Percentiles rank a stretch among this genome's conserved stretches.
Evolutionary conservation across 106 monocot genomes (phyloP).

Genomic region (Ottelia alismoides): DNA sequence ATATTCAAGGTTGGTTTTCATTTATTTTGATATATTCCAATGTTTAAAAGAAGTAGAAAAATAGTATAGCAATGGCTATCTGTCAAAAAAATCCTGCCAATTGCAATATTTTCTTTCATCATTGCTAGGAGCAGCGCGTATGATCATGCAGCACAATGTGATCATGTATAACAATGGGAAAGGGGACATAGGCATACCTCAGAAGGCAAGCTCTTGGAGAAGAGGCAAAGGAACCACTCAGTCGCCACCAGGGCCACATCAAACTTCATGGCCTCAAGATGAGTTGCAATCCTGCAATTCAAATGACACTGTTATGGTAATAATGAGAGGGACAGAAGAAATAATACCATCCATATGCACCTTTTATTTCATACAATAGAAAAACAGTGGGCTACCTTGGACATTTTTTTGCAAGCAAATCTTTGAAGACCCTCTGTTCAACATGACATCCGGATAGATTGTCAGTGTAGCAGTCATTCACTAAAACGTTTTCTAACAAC

Average conservation of each 20-base stretch:
- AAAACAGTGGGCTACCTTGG: no score
- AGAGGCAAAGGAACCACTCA: constrained; percentile 97
- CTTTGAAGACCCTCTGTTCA: constrained; percentile 94
- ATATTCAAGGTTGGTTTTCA: no score
- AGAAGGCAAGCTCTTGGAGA: constrained; percentile 95
- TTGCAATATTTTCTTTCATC: no score
- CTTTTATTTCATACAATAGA: not conserved
- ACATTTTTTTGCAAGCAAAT: constrained; percentile 86
- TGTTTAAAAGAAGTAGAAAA: no score
- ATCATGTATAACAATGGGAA: no score
- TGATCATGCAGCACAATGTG: no score
- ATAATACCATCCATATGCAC: not conserved
- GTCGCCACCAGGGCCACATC: constrained; percentile 87
- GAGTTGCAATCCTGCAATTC: constrained; percentile 68
- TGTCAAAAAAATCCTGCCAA: no score
- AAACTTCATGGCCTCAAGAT: constrained; percentile 81
- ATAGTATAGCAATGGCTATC: no score
- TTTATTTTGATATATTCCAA: no score
- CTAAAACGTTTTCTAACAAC: constrained; percentile 89
- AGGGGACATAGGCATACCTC: constrained; percentile 83
- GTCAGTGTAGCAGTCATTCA: constrained; percentile 89
- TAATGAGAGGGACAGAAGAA: not conserved
- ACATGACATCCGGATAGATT: constrained; percentile 98
- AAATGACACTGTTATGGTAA: not conserved
- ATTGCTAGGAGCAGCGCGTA: no score